Conservation (phyloP, 169 alveolate genomes). For the Babesia gibsoni region DNA sequence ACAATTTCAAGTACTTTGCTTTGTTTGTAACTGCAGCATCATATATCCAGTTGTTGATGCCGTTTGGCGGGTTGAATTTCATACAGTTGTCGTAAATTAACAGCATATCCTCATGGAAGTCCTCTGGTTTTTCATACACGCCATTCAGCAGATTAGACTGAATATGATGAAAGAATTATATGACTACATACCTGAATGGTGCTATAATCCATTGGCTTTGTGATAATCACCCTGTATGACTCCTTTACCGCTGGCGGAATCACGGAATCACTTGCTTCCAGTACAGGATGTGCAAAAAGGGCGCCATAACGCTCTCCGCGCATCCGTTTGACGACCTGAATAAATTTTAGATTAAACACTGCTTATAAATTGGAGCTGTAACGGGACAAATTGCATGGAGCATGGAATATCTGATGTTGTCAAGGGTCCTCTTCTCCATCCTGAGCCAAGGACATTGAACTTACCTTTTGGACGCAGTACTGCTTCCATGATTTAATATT, state of each 20-base stretch:
- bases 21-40: slow-evolving; percentile 57
- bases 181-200: slow-evolving; percentile 46
- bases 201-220: slow-evolving; percentile 60
- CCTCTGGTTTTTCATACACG: slow-evolving; percentile 37
- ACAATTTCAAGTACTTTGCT: slow-evolving; percentile 45
- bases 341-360: not conserved
- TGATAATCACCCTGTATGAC: slow-evolving; percentile 35
- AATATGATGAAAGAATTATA: not conserved
- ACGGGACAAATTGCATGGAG: not conserved
- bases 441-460: not conserved
- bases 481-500: slow-evolving; percentile 16
- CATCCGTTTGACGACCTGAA: slow-evolving; percentile 57
- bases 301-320: slow-evolving; percentile 59
- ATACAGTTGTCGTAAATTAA: slow-evolving; percentile 63
- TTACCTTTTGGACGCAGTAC: slow-evolving; percentile 24
- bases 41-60: slow-evolving; percentile 55
- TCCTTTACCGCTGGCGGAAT: slow-evolving; percentile 59
- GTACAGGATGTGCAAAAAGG: slow-evolving; percentile 54
- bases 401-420: not conserved
- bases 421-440: not conserved
- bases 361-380: not conserved
- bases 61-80: slow-evolving; percentile 60
- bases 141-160: slow-evolving; percentile 36
- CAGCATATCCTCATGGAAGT: slow-evolving; percentile 55
- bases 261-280: slow-evolving; percentile 63